phyloP scores from a whole-genome alignment of 305 asterid species.

The Solanum aculeatissimum region DNA sequence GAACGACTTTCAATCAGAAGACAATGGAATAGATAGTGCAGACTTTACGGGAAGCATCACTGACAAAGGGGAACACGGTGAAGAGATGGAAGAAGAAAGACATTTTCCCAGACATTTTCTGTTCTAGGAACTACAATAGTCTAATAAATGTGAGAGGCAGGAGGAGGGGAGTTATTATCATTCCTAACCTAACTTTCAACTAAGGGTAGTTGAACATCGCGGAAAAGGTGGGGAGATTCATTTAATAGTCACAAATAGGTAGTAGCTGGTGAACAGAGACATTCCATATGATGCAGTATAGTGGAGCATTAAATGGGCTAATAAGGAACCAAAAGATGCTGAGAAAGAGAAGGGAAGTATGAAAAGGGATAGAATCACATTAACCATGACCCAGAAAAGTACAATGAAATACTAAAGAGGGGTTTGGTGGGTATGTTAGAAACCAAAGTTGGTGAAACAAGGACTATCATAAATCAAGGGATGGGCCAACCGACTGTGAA shows the following conservation, averaged over 20 bases:
- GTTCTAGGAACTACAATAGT: background rate
- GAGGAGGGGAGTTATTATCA: background rate
- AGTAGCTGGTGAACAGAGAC: background rate
- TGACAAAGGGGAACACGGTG: background rate
- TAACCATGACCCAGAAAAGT: background rate
- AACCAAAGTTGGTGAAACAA: background rate
- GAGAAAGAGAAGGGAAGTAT: background rate
- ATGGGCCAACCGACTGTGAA: background rate
- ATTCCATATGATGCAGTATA: background rate
- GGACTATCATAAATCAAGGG: background rate
- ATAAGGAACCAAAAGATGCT: background rate
- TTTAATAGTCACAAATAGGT: background rate
- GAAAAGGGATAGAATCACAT: background rate
- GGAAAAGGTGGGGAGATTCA: background rate
- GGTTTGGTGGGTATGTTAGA: background rate
- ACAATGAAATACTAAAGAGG: background rate
- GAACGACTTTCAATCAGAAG: background rate
- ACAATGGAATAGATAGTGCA: background rate
- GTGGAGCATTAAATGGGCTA: background rate
- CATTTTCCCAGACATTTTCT: background rate
- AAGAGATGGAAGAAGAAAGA: background rate
- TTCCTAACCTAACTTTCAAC: background rate
- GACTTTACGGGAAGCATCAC: background rate
- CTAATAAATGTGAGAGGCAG: background rate
- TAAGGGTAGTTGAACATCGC: background rate